Percentiles rank a stretch among this genome's conserved stretches.
Evolutionary conservation across 2,329 filamentous ascomycete genomes (phyloP).

Genomic region (Mycosphaerelloides madeirae): DNA sequence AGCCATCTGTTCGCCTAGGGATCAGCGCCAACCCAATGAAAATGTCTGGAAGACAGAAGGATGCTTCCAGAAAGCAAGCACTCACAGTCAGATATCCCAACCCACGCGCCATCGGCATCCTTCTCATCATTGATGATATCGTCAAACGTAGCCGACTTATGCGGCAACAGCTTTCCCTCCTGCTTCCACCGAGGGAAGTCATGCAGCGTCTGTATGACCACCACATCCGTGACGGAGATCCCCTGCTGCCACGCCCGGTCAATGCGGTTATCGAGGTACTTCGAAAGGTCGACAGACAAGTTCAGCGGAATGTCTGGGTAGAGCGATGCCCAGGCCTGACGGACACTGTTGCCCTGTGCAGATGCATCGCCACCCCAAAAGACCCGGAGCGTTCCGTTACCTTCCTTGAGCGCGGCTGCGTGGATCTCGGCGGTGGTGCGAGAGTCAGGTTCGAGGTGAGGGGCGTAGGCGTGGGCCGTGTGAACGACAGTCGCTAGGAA

Average conservation of each 20-base stretch:
- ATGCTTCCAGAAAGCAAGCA: no score
- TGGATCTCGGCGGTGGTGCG: no score
- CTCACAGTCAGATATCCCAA: constrained; percentile 36
- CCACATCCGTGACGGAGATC: constrained; percentile 45
- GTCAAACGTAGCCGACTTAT: constrained; percentile 47
- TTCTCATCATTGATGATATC: constrained; percentile 41
- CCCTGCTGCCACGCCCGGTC: constrained; percentile 31
- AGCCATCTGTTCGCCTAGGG: no score
- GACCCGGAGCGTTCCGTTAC: constrained; percentile 44
- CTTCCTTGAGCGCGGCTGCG: constrained; percentile 45
- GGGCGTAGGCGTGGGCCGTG: no score
- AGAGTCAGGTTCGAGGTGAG: no score
- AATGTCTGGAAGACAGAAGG: no score
- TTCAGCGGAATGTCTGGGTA: constrained; percentile 52
- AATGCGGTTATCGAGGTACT: constrained; percentile 49
- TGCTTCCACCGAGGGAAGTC: constrained; percentile 51
- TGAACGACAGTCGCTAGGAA: no score
- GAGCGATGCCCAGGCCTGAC: constrained; percentile 41
- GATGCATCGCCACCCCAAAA: constrained; percentile 37
- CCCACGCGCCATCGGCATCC: constrained; percentile 42
- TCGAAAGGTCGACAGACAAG: constrained; percentile 52
- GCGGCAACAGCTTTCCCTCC: constrained; percentile 46
- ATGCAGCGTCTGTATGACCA: constrained; percentile 49
- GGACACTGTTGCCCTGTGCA: constrained; percentile 37
- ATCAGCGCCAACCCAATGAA: no score